Base-by-base conservation (phyloP, 225 moss, liverwort and hornwort species). In the Pseudoscleropodium purum region DNA sequence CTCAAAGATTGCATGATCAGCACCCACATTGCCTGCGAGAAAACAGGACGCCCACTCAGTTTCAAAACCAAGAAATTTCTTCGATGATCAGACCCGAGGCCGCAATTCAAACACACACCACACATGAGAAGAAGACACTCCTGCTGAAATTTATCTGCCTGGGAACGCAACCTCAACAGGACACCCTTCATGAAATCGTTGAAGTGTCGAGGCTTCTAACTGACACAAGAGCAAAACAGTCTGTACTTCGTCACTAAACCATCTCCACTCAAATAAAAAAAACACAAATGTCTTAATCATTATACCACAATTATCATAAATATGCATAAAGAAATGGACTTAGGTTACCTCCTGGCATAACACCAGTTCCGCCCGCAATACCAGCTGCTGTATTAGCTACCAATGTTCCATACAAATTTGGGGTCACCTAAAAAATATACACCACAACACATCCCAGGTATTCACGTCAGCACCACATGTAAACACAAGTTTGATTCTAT, bases 311-410 rank as follows among this genome's bases (percentile, higher is more conserved):
- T 47, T 37, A 79, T 81, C 75, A 39, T 30, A 52, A 18, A 73
- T 5, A 75, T 47, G 18, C 36, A 19, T 54, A 73, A 59, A 31
- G 36, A 57, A 76, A 82, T 54, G 43, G 3, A 64, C 37, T 87
- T 39, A 2, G 26, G 84, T 81, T 96, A 97, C 99, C 99, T 99
- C 99, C 99, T 83, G 99, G 99, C 99, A 99, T 99, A 57, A 99
- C 99, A 83, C 99, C 99, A 79, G 99, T 97, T 88, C 99, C 99
- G 78, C 99, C 99, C 80, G 97, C 97, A 90, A 99, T 99, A 89
- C 99, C 99, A 93, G 99, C 99, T 79, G 99, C 99, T 70, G 97
- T 97, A 91, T 99, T 99, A 39, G 99, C 99, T 85, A 99, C 99
- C 91, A 99, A 90, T 39, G 99, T 99, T 89, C 99, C 99, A 88